These are phyloP conservation scores for Trametes villosa DNA, from an alignment of 768 basidiomycete species.

Conservation along the genomic window DNA sequence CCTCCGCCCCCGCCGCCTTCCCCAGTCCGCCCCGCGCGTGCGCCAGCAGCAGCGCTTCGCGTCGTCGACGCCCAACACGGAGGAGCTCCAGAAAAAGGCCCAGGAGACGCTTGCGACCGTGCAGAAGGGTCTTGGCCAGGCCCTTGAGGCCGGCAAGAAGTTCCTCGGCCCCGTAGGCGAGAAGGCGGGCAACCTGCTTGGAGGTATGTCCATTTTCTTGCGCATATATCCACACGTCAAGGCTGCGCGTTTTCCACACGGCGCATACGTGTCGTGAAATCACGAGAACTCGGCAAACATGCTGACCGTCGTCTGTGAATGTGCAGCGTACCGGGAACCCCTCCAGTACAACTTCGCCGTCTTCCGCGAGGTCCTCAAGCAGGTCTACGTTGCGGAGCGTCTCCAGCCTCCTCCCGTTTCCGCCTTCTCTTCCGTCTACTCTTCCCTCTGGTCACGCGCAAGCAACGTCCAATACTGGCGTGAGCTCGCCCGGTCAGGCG, in stretches of 20 bases:
- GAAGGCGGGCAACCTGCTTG: conserved; percentile 61
- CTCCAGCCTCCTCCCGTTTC: conserved; percentile 68
- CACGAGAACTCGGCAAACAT: too few relatives aligned
- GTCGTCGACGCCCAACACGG: conserved; percentile 38
- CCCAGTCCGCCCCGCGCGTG: conserved; percentile 19
- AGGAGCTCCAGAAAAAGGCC: conserved; percentile 68
- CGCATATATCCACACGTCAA: too few relatives aligned
- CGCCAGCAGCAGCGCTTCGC: conserved; percentile 32
- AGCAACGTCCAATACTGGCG: conserved; percentile 64
- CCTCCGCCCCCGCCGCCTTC: conserved; percentile 27
- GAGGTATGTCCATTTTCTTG: conserved; percentile 42
- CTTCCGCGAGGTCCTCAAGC: conserved; percentile 66
- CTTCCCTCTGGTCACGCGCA: conserved; percentile 65
- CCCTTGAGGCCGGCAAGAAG: conserved; percentile 55
- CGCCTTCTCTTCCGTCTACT: conserved; percentile 61
- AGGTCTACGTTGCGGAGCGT: conserved; percentile 56
- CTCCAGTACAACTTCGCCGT: conserved; percentile 80
- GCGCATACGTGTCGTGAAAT: too few relatives aligned
- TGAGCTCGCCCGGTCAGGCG: conserved; percentile 60
- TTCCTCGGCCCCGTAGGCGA: conserved; percentile 54
- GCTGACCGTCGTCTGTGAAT: too few relatives aligned
- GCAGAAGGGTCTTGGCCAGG: conserved; percentile 59
- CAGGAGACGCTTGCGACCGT: conserved; percentile 65
- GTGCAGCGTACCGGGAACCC: conserved; percentile 73
- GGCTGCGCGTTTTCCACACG: too few relatives aligned